These are phyloP conservation scores for Suhomyces sp. DNA, from an alignment of 805 yeast species.

Conservation along the genomic window DNA sequence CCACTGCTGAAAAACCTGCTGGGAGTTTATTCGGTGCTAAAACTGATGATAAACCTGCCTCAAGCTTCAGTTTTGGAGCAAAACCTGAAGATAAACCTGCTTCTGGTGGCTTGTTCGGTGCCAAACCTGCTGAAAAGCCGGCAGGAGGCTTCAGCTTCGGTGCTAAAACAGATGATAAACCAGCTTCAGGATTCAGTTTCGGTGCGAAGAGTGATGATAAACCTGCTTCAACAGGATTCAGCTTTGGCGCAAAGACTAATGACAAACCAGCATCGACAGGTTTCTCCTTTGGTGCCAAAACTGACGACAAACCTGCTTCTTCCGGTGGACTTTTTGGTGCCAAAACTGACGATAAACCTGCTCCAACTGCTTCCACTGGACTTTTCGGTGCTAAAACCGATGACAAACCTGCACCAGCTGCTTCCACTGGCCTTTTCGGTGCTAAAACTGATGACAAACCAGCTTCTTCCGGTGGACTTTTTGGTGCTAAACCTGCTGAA, in stretches of 20 bases:
- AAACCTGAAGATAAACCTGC: constrained; percentile 2
- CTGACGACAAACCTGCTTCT: constrained; percentile 18
- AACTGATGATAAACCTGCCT: constrained; percentile 1
- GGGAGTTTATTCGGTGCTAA: constrained; percentile 6
- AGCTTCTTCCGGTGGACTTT: constrained; percentile 2
- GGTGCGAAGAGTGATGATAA: background rate
- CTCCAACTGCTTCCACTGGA: constrained; percentile 7
- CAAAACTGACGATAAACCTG: constrained; percentile 17
- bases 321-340: constrained; percentile 21
- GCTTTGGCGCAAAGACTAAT: constrained; percentile 9
- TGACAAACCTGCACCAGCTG: constrained; percentile 1
- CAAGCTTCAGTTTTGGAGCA: background rate
- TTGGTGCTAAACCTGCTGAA: constrained; percentile 7
- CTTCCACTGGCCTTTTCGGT: constrained; percentile 17
- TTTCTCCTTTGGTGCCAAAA: constrained; percentile 5
- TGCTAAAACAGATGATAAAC: constrained; percentile 7
- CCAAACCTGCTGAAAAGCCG: background rate
- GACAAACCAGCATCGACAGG: background rate
- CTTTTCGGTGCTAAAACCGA: constrained; percentile 22
- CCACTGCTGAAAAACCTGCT: constrained; percentile 2
- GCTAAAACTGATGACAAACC: constrained; percentile 13
- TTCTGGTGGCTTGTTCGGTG: constrained; percentile 6
- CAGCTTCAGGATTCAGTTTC: background rate
- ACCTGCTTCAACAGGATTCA: constrained; percentile 6
- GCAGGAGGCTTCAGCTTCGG: constrained; percentile 3